A percentile compares a stretch with the other conserved stretches of the same genome.
These are phyloP conservation scores for Kurtzmaniella quercitrusa DNA, from an alignment of 1,139 yeast species.

Conservation along the genomic window DNA sequence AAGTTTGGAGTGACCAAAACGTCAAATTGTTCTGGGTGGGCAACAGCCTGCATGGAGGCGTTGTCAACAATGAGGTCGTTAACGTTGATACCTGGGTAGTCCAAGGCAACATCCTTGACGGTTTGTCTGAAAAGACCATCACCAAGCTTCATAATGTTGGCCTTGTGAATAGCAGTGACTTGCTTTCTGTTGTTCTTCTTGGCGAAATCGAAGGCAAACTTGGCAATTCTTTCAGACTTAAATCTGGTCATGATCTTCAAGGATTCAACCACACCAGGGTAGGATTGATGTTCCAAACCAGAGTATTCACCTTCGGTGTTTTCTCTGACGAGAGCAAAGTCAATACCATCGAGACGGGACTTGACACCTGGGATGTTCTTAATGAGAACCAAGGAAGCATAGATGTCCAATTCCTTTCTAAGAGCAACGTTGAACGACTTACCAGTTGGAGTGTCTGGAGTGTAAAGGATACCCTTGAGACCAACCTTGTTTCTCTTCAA, in stretches of 20 bases:
- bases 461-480: conserved; percentile 91
- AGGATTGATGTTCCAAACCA: conserved; percentile 96
- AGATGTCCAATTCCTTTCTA: conserved; percentile 93
- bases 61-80: conserved; percentile 97
- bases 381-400: conserved; percentile 88
- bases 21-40: conserved; percentile 96
- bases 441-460: conserved; percentile 63
- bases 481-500: conserved; percentile 96
- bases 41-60: conserved; percentile 99
- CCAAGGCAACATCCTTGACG: conserved; percentile 84
- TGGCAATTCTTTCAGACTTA: conserved; percentile 95
- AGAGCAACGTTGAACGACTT: conserved; percentile 89
- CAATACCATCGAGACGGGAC: conserved; percentile 83
- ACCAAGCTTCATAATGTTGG: conserved; percentile 97
- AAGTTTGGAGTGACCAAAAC: conserved; percentile 97
- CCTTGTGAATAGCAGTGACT: conserved; percentile 98
- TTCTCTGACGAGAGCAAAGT: conserved; percentile 93
- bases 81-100: conserved; percentile 80
- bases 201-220: conserved; percentile 96
- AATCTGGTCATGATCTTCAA: conserved; percentile 90
- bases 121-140: conserved; percentile 97
- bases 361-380: conserved; percentile 94
- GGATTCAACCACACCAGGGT: conserved; percentile 97
- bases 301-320: conserved; percentile 98
- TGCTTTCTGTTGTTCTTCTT: conserved; percentile 84